phyloP scores from a whole-genome alignment of 306 rosid genomes.

The Ormosia emarginata region DNA sequence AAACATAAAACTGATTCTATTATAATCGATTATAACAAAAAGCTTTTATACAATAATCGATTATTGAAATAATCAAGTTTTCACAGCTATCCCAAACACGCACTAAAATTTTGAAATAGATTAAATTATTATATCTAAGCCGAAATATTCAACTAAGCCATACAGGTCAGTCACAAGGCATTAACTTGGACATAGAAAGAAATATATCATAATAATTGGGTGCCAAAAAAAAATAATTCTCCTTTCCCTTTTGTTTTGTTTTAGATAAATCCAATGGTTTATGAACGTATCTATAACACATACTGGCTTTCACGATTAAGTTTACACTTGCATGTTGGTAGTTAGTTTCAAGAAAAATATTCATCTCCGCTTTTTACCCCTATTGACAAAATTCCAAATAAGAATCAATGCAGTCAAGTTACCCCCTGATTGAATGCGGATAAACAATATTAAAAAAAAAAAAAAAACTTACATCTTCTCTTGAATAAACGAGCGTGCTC shows the following conservation, averaged over 20 bases:
- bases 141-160: neutral
- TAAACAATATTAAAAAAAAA: neutral
- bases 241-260: neutral
- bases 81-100: too few species aligned
- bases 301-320: neutral
- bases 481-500: conserved; percentile 49
- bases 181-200: neutral
- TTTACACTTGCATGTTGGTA: neutral
- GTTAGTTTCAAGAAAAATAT: neutral
- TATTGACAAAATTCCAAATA: neutral
- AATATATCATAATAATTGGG: neutral
- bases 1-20: too few species aligned
- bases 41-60: too few species aligned
- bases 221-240: neutral
- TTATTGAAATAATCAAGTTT: too few species aligned
- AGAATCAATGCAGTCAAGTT: neutral
- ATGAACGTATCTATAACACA: neutral
- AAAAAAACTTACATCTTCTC: conserved; percentile 69
- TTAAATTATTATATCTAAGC: neutral
- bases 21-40: too few species aligned
- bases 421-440: neutral
- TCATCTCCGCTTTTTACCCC: neutral
- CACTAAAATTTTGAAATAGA: neutral
- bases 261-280: neutral
- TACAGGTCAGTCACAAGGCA: neutral